Evolutionary conservation across 805 yeast genomes (phyloP).

Genomic region (Metschnikowia cubensis): DNA sequence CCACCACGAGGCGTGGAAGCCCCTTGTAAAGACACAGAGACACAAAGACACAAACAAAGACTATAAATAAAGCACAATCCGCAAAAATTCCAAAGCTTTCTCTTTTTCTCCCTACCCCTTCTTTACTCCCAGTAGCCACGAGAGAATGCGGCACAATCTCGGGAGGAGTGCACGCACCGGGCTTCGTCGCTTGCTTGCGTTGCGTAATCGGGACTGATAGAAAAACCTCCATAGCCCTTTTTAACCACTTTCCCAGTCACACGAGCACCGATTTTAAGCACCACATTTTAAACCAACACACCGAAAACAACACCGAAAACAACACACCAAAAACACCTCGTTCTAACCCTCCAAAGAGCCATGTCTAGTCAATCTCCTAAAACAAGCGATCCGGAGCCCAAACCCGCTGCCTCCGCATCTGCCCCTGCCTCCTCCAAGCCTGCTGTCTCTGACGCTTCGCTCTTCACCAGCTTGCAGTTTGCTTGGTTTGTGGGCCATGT

Average conservation of each 20-base stretch:
- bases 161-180: not conserved
- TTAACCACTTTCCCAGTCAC: not conserved
- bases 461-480: conserved; percentile 52
- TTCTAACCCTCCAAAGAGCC: not conserved
- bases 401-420: not conserved
- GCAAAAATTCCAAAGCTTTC: too few species aligned
- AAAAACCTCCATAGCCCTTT: not conserved
- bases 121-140: not conserved
- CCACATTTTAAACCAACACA: too few species aligned
- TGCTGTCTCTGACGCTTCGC: not conserved
- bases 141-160: conserved; percentile 1
- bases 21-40: too few species aligned
- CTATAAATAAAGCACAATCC: too few species aligned
- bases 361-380: conserved; percentile 1
- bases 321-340: too few species aligned
- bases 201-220: conserved; percentile 1
- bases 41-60: too few species aligned
- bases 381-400: not conserved
- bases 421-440: not conserved
- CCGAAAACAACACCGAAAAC: too few species aligned
- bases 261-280: not conserved
- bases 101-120: not conserved
- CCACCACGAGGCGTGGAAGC: too few species aligned
- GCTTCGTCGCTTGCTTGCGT: conserved; percentile 2
- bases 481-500: conserved; percentile 64